phyloP scores from a whole-genome alignment of 1,284 basidiomycete genomes.

The Microbotryum violaceum region DNA sequence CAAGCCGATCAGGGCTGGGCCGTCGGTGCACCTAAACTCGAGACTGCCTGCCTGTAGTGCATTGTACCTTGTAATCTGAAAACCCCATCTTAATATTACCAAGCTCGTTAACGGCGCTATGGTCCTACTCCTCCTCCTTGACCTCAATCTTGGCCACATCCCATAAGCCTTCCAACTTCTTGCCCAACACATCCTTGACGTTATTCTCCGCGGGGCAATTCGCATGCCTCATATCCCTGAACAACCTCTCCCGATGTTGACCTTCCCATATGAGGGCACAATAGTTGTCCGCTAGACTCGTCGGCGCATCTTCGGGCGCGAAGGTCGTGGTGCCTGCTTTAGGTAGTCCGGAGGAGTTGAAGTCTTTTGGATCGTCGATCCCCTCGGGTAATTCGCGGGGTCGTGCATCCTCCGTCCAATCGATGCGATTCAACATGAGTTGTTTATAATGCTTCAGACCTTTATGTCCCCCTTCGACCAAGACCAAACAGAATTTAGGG shows the following conservation, averaged over 20 bases:
- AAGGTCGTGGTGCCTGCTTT: slow-evolving; percentile 33
- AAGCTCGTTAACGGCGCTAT: background rate
- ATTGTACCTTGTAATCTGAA: background rate
- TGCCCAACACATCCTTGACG: slow-evolving; percentile 76
- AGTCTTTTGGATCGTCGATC: slow-evolving; percentile 2
- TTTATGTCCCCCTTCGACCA: slow-evolving; percentile 85
- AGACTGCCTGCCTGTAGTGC: background rate
- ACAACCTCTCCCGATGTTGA: slow-evolving; percentile 69
- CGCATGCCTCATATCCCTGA: slow-evolving; percentile 71
- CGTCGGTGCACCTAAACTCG: background rate
- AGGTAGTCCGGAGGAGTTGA: no score
- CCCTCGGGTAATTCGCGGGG: slow-evolving; percentile 48
- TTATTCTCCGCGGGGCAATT: slow-evolving; percentile 75
- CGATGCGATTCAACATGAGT: slow-evolving; percentile 79
- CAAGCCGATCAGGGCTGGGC: no score
- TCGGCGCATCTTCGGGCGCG: slow-evolving; percentile 38
- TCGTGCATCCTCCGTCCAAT: slow-evolving; percentile 87
- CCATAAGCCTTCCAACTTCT: slow-evolving; percentile 81
- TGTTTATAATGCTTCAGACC: slow-evolving; percentile 81
- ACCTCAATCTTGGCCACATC: slow-evolving; percentile 65
- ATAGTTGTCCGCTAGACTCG: slow-evolving; percentile 69
- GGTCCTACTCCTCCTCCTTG: slow-evolving; percentile 16
- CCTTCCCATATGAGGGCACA: slow-evolving; percentile 94
- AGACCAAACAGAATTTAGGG: slow-evolving; percentile 77
- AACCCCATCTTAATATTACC: background rate